A percentile compares a stretch with the other conserved stretches of the same genome.
Evolutionary conservation across 768 basidiomycete genomes (phyloP).

Genomic region (Mycena alexandri): DNA sequence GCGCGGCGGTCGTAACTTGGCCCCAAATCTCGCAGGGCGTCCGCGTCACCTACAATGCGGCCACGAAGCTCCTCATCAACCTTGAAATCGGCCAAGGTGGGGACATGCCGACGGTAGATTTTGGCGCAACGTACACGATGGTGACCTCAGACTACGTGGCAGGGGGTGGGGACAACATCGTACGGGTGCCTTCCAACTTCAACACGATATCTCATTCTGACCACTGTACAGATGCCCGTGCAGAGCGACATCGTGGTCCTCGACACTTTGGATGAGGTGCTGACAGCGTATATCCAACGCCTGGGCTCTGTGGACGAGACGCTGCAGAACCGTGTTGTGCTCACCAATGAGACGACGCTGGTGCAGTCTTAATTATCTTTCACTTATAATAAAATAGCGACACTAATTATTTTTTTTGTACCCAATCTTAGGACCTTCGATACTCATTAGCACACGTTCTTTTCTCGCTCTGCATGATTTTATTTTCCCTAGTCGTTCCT

Average conservation of each 20-base stretch:
- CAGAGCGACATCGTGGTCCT: constrained; percentile 45
- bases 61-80: constrained; percentile 47
- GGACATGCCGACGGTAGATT: constrained; percentile 40
- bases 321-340: constrained; percentile 41
- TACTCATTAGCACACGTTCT: constrained; percentile 15
- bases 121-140: constrained; percentile 41
- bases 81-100: constrained; percentile 43
- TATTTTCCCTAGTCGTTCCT: constrained; percentile 16
- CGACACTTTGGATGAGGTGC: constrained; percentile 50
- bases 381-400: constrained; percentile 17
- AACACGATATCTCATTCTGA: constrained; percentile 39
- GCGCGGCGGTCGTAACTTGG: constrained; percentile 52
- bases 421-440: not conserved
- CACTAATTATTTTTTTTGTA: not conserved
- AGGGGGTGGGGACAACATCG: too few species aligned
- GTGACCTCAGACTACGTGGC: too few species aligned
- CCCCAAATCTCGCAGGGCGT: constrained; percentile 57
- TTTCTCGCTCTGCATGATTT: constrained; percentile 13
- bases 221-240: constrained; percentile 48
- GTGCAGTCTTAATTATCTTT: constrained; percentile 23
- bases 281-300: constrained; percentile 47
- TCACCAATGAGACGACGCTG: constrained; percentile 37
- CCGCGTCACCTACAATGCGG: constrained; percentile 49
- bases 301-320: constrained; percentile 32
- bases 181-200: too few species aligned